Conservation (phyloP, 1,284 basidiomycete species). For the Ustilago cynodontis region DNA sequence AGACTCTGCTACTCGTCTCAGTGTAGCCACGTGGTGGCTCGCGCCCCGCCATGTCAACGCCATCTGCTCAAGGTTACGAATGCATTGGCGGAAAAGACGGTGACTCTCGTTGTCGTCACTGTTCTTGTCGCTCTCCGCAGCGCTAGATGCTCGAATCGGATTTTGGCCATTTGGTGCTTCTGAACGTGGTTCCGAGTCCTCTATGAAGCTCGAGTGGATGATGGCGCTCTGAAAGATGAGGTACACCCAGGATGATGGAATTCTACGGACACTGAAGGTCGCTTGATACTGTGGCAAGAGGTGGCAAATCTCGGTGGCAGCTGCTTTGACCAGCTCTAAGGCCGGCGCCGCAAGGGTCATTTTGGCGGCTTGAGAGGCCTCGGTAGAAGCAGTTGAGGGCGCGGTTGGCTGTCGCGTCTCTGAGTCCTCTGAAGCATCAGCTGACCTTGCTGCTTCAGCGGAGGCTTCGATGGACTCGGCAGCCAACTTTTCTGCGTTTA, state of each 20-base stretch:
- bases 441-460: not conserved
- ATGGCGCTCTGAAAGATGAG: slow-evolving; percentile 36
- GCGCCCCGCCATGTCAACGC: slow-evolving; percentile 21
- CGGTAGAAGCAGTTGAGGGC: not conserved
- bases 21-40: slow-evolving; percentile 31
- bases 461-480: not conserved
- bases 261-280: slow-evolving; percentile 23
- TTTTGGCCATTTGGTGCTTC: not conserved
- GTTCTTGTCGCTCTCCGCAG: not conserved
- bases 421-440: not conserved
- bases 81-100: slow-evolving; percentile 25
- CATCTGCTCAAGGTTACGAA: slow-evolving; percentile 20
- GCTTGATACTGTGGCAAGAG: slow-evolving; percentile 23
- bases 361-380: not conserved
- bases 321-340: slow-evolving; percentile 10
- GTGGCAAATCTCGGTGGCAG: slow-evolving; percentile 25
- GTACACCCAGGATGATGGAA: slow-evolving; percentile 32
- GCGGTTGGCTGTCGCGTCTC: not conserved
- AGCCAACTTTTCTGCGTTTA: not conserved
- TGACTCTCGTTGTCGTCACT: slow-evolving; percentile 7
- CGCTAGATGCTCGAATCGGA: not conserved
- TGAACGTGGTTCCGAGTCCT: not conserved
- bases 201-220: slow-evolving; percentile 26
- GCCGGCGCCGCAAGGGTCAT: not conserved
- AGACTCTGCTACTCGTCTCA: slow-evolving; percentile 15